Conservation (phyloP, 1,139 yeast genomes). For the Diutina rugosa region DNA sequence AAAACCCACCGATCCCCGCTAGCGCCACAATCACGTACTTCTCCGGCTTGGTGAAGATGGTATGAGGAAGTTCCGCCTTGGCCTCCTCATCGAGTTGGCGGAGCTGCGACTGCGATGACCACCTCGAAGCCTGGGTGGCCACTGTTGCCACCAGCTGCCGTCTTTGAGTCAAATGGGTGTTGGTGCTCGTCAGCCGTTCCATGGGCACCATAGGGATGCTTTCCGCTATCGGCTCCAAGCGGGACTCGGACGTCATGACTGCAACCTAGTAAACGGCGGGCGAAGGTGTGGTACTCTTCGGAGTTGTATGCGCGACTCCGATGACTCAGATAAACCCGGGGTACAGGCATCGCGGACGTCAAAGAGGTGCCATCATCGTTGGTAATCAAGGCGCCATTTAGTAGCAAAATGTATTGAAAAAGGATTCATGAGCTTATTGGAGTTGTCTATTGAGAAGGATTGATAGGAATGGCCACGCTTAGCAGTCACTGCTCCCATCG, state of each 20-base stretch:
- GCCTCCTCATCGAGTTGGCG: background rate
- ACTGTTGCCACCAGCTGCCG: background rate
- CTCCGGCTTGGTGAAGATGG: background rate
- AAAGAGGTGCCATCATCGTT: too few species aligned
- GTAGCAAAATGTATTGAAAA: too few species aligned
- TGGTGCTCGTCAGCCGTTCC: background rate
- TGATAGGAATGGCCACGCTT: too few species aligned
- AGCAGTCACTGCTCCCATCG: too few species aligned
- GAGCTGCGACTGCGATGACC: background rate
- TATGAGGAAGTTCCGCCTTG: background rate
- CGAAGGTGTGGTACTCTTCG: background rate
- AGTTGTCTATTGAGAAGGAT: too few species aligned
- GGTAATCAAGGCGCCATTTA: too few species aligned
- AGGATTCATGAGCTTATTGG: too few species aligned
- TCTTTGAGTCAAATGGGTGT: background rate
- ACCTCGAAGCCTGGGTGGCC: background rate
- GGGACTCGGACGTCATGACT: background rate
- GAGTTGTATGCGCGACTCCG: background rate
- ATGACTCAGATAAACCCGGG: background rate
- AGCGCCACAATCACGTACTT: background rate
- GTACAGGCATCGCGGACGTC: background rate
- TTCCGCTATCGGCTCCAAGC: background rate
- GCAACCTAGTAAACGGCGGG: background rate
- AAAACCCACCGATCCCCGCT: background rate
- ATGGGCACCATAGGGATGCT: background rate